Conservation (phyloP, 108 stramenopile species). For the Fistulifera solaris region DNA sequence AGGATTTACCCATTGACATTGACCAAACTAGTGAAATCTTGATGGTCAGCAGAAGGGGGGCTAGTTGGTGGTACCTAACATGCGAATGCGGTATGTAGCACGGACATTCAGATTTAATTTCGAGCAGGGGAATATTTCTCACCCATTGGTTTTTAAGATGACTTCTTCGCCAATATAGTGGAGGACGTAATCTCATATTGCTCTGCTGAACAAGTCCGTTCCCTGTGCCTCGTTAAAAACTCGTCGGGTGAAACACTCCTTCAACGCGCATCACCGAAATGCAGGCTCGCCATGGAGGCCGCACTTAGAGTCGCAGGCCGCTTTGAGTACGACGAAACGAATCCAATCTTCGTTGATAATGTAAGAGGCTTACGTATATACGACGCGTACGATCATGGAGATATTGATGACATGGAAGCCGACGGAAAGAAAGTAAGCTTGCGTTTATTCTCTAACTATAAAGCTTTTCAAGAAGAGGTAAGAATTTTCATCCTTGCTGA, state of each 20-base stretch:
- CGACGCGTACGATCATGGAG: slow-evolving; percentile 62
- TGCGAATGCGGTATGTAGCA: slow-evolving; percentile 40
- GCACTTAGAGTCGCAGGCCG: slow-evolving; percentile 62
- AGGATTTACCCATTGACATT: slow-evolving; percentile 72
- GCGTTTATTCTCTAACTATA: slow-evolving; percentile 40
- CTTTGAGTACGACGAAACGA: slow-evolving; percentile 53
- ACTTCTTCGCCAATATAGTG: slow-evolving; percentile 54
- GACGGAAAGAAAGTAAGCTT: slow-evolving; percentile 48
- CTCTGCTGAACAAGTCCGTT: slow-evolving; percentile 57
- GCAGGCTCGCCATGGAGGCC: slow-evolving; percentile 33
- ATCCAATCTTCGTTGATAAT: slow-evolving; percentile 16
- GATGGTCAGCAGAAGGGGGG: slow-evolving; percentile 44
- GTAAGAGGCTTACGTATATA: slow-evolving; percentile 34
- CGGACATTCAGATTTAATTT: too few relatives aligned
- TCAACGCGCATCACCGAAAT: slow-evolving; percentile 53
- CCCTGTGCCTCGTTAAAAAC: not conserved
- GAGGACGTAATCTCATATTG: slow-evolving; percentile 61
- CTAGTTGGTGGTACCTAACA: slow-evolving; percentile 74
- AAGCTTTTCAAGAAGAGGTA: slow-evolving; percentile 31
- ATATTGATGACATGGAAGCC: slow-evolving; percentile 16
- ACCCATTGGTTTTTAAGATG: slow-evolving; percentile 38
- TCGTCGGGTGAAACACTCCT: slow-evolving; percentile 29
- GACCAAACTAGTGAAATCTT: slow-evolving; percentile 36
- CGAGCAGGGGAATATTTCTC: too few relatives aligned
- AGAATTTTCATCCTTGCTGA: not conserved